Percentiles rank a stretch among this genome's conserved stretches.
These are phyloP conservation scores for Penicillium samsonianum DNA, from an alignment of 495 filamentous ascomycete species.

Conservation along the genomic window DNA sequence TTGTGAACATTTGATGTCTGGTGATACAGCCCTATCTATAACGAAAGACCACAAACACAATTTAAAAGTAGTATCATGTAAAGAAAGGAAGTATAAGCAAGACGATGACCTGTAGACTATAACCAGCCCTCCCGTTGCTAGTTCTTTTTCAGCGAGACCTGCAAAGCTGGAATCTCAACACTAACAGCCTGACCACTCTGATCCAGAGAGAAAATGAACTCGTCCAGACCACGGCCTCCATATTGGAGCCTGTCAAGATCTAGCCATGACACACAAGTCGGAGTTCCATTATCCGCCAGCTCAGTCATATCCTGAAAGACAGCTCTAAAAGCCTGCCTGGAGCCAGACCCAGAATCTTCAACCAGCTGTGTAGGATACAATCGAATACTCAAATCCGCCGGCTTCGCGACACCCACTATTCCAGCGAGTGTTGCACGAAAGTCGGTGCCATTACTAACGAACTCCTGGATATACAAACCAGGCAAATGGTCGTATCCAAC, in stretches of 20 bases:
- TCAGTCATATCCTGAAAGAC: constrained; percentile 25
- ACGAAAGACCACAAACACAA: no score
- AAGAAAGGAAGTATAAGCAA: no score
- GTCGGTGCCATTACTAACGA: constrained; percentile 53
- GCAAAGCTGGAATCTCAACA: constrained; percentile 20
- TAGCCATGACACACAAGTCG: constrained; percentile 50
- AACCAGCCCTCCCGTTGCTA: not conserved
- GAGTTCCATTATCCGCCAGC: constrained; percentile 4
- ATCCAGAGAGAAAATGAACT: constrained; percentile 52
- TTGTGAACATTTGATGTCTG: no score
- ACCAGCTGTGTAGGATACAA: constrained; percentile 45
- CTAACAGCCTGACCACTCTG: constrained; percentile 39
- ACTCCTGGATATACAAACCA: constrained; percentile 48
- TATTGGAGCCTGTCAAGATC: constrained; percentile 46
- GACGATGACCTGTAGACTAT: no score
- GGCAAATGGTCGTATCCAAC: constrained; percentile 43
- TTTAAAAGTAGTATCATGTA: no score
- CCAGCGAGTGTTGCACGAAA: constrained; percentile 31
- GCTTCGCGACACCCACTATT: constrained; percentile 32
- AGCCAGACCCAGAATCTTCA: constrained; percentile 7
- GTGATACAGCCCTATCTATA: no score
- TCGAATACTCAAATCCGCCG: constrained; percentile 40
- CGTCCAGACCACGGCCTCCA: constrained; percentile 46
- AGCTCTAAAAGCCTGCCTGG: constrained; percentile 36
- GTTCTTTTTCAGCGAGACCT: not conserved